A percentile compares a stretch with the other conserved stretches of the same genome.
Conservation (phyloP, 116 monocot genomes). For the Posidonia oceanica region DNA sequence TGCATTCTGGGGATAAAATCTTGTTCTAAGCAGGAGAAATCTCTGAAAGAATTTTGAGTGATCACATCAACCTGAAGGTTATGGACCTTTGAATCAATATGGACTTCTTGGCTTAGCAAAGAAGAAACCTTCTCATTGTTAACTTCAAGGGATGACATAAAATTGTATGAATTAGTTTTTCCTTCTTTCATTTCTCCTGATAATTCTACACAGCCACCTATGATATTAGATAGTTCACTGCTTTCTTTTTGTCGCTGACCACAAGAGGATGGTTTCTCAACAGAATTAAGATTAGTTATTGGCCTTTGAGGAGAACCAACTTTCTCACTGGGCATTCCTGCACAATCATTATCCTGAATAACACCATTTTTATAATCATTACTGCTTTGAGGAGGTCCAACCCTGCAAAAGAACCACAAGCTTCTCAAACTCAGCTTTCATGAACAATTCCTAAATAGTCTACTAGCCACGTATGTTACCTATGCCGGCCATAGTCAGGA, state of each 20-base stretch:
- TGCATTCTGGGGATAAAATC: not conserved
- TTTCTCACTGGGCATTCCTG: not conserved
- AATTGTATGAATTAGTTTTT: not conserved
- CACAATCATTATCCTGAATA: not conserved
- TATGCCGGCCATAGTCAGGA: conserved; percentile 18
- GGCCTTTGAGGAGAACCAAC: too few relatives aligned
- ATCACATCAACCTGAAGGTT: conserved; percentile 2
- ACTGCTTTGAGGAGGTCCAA: conserved; percentile 10
- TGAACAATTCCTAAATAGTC: not conserved
- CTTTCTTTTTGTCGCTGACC: not conserved
- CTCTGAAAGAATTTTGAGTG: conserved; percentile 4
- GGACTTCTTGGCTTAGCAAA: not conserved
- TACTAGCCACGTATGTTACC: conserved; percentile 18
- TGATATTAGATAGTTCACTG: not conserved
- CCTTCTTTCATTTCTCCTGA: conserved; percentile 1
- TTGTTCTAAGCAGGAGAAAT: not conserved
- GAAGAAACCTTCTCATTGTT: conserved; percentile 2
- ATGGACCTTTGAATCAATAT: not conserved
- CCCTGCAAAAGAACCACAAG: conserved; percentile 19
- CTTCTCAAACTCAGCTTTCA: not conserved
- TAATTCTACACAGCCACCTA: not conserved
- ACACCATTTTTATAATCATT: not conserved
- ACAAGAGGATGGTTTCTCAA: too few relatives aligned
- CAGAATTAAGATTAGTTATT: too few relatives aligned
- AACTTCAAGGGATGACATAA: not conserved